Conservation (phyloP, 768 basidiomycete species). For the Termitomyces eurrhizus region DNA sequence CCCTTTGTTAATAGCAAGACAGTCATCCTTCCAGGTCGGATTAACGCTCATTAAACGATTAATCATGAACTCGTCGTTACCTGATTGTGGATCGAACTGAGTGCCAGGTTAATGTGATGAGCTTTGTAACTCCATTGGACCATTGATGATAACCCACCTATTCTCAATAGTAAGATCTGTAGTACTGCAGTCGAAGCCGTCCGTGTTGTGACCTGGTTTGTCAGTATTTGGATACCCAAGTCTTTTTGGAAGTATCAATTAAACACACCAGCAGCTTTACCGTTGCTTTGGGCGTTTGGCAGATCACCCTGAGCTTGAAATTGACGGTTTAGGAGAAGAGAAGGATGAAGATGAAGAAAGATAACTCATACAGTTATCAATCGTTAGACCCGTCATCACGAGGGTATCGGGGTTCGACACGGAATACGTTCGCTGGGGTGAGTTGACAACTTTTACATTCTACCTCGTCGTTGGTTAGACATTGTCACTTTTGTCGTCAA, state of each 20-base stretch:
- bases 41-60: neutral
- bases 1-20: conserved; percentile 48
- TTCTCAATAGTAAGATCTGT: conserved; percentile 36
- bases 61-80: conserved; percentile 19
- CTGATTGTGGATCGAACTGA: conserved; percentile 33
- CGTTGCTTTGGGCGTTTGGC: conserved; percentile 48
- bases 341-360: neutral
- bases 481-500: neutral
- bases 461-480: conserved; percentile 15
- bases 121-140: neutral
- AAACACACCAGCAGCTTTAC: conserved; percentile 35
- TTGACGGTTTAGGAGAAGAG: neutral
- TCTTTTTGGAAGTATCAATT: neutral
- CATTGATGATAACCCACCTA: conserved; percentile 25
- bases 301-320: conserved; percentile 46
- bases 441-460: conserved; percentile 39
- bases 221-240: neutral
- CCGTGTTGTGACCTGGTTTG: conserved; percentile 40
- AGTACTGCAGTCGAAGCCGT: conserved; percentile 44
- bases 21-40: conserved; percentile 44
- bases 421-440: conserved; percentile 34
- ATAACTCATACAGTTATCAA: conserved; percentile 51
- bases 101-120: neutral
- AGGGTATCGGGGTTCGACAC: conserved; percentile 36
- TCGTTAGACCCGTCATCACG: conserved; percentile 39